Evolutionary conservation across 2,329 filamentous ascomycete genomes (phyloP).

Genomic region (Fusarium continuum): DNA sequence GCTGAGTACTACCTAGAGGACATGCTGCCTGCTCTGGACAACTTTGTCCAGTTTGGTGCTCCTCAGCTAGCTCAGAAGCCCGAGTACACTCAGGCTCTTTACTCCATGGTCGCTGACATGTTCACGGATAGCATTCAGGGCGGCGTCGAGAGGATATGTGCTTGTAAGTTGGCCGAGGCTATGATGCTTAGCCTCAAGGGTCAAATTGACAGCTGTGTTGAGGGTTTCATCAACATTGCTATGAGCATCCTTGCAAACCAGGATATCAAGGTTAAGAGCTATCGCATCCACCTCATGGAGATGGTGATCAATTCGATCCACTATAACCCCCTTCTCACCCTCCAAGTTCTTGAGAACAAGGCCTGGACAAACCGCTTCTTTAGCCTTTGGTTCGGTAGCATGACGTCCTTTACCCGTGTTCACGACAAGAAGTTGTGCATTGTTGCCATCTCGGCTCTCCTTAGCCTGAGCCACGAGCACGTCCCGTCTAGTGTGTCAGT

Average conservation of each 20-base stretch:
- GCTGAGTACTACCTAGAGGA: constrained; percentile 98
- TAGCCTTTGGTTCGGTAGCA: constrained; percentile 96
- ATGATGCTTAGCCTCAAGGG: constrained; percentile 95
- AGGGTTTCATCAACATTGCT: constrained; percentile 87
- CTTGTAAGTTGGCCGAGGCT: constrained; percentile 95
- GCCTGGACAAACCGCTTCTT: constrained; percentile 99
- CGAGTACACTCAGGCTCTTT: constrained; percentile 85
- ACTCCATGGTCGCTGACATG: constrained; percentile 94
- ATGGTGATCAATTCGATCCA: constrained; percentile 99
- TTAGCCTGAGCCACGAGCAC: constrained; percentile 80
- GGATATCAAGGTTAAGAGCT: constrained; percentile 88
- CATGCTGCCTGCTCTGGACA: constrained; percentile 97
- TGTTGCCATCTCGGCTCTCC: constrained; percentile 86
- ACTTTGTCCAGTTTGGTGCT: constrained; percentile 94
- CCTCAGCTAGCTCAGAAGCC: constrained; percentile 83
- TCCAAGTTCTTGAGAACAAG: constrained; percentile 89
- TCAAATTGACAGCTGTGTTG: constrained; percentile 86
- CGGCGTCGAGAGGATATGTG: constrained; percentile 93
- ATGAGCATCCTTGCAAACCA: constrained; percentile 82
- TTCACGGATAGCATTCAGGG: constrained; percentile 93
- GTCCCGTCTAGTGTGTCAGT: constrained; percentile 93
- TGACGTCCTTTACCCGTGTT: constrained; percentile 90
- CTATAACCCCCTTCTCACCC: constrained; percentile 88
- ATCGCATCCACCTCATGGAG: constrained; percentile 96
- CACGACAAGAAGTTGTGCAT: constrained; percentile 99